Base-by-base conservation (phyloP, 2,329 filamentous ascomycete species). In the Knufia fluminis region DNA sequence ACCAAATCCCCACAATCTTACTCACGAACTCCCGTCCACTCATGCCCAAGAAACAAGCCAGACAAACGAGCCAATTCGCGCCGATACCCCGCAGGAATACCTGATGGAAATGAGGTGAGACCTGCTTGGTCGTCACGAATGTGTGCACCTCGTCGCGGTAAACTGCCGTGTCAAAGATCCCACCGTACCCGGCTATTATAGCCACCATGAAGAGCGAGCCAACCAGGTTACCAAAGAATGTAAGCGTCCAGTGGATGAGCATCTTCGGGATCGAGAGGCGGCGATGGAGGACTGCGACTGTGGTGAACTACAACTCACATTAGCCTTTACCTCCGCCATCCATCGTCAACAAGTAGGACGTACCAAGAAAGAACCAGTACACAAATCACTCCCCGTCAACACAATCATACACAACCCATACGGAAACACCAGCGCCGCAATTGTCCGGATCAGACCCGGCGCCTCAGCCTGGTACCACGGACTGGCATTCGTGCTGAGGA, bases 31-130 rank as follows among this genome's bases (percentile, higher is more conserved):
- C 75, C 2, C 72, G 69, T 3, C 71, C 72, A 49, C 73, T 71
- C 3, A 72, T 63, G 2, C 66, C 68, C 7, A 75, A 62, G 51
- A 68, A 79, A 40, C 72, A 71, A 0, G 73, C 74, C 22, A 79
- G 62, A 51, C 74, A 77, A 2, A 80, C 76, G 0, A 80, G 69
- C 76, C 75, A 79, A 61, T 79, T 79, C 55, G 71, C 74, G 2
- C 75, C 73, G 38, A 80, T 77, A 1, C 63, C 76, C 36, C 73
- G 68, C 0, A 79, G 62, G 57, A 80, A 77, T 43, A 79, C 73
- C 50, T 72, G 68, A 46, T 76, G 71, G 64, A 73, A 75, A 2
- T 66, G 55, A 0, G 75, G 75, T 0, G 61, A 66, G 8, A 77
- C 60, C 52, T 71, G 72, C 54, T 79, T 79, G 14, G 68, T 65